Base-by-base conservation (phyloP, 2,329 filamentous ascomycete genomes). In the Endoconidiophora polonica region DNA sequence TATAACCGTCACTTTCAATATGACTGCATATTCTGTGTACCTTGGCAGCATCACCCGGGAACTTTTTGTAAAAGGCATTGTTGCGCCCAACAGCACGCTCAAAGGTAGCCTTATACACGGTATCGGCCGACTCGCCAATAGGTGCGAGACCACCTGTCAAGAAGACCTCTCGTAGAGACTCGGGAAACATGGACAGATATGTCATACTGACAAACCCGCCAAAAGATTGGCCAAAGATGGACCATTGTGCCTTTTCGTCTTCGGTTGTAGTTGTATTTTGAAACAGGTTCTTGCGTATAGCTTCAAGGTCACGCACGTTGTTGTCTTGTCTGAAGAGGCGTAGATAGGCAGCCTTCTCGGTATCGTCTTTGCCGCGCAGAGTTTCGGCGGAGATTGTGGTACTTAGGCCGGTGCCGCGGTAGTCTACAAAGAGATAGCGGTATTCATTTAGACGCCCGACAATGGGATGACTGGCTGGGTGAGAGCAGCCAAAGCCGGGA, bases 301-400 rank as follows among this genome's bases (percentile, higher is more conserved):
- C 86, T 62, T 96, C 90, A 55, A 83, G 85, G 59, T 96, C 90
- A 44, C 77, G 78, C 39, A 96, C 87, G 47, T 94, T 93, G 60
- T 76, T 91, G 64, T 95, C 88, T 33, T 90, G 87, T 40, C 90
- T 77, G 68, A 94, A 94, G 38, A 79, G 70, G 61, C 83, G 83
- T 55, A 96, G 72, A 58, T 94, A 94, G 48, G 79, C 74, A 5
- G 82, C 83, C 64, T 95, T 86, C 52, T 76, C 76, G 43, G 73
- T 64, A 1, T 75, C 67, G 52, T 76, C 73, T 4, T 81, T 83
- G 38, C 79, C 72, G 10, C 74, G 66, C 2, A 62, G 52, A 5
- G 81, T 86, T 6, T 74, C 75, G 6, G 83, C 77, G 1, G 83
- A 83, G 40, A 95, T 76, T 1, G 88, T 83, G 2, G 79, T 83